These are phyloP conservation scores for Nemania sp. DNA, from an alignment of 2,329 filamentous ascomycete genomes.

Conservation along the genomic window DNA sequence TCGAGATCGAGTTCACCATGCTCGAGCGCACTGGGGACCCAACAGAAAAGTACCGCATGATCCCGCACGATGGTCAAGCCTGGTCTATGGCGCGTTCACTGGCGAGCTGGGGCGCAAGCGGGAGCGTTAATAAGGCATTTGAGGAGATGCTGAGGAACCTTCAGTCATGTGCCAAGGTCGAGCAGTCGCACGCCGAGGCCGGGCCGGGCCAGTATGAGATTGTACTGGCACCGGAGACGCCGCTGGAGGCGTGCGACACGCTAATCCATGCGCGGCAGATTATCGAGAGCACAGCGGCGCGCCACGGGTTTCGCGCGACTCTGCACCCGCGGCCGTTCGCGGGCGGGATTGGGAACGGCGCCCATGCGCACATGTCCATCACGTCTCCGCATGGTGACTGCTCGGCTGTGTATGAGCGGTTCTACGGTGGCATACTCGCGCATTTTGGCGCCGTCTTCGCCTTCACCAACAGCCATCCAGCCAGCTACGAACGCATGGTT, in stretches of 20 bases:
- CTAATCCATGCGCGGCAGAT: constrained; percentile 72
- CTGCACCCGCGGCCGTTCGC: constrained; percentile 72
- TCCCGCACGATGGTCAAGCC: constrained; percentile 66
- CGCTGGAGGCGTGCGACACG: constrained; percentile 70
- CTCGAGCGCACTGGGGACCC: constrained; percentile 50
- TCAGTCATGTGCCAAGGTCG: constrained; percentile 66
- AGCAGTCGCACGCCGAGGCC: constrained; percentile 76
- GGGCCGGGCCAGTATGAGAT: constrained; percentile 78
- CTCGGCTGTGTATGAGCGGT: constrained; percentile 58
- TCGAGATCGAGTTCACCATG: constrained; percentile 81
- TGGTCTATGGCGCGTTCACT: constrained; percentile 71
- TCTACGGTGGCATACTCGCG: constrained; percentile 72
- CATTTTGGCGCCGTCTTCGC: constrained; percentile 70
- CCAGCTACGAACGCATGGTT: constrained; percentile 68
- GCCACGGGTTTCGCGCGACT: constrained; percentile 67
- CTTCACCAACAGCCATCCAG: constrained; percentile 66
- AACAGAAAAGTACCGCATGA: constrained; percentile 41
- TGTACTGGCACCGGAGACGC: constrained; percentile 64
- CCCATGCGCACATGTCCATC: constrained; percentile 72
- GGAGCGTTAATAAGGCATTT: constrained; percentile 57
- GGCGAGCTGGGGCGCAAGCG: constrained; percentile 52
- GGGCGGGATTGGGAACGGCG: constrained; percentile 62
- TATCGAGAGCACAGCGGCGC: constrained; percentile 65
- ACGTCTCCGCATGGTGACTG: constrained; percentile 47
- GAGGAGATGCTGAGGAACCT: constrained; percentile 69